Evolutionary conservation across 768 basidiomycete species (phyloP).

Genomic region (Boletus rubropictus): DNA sequence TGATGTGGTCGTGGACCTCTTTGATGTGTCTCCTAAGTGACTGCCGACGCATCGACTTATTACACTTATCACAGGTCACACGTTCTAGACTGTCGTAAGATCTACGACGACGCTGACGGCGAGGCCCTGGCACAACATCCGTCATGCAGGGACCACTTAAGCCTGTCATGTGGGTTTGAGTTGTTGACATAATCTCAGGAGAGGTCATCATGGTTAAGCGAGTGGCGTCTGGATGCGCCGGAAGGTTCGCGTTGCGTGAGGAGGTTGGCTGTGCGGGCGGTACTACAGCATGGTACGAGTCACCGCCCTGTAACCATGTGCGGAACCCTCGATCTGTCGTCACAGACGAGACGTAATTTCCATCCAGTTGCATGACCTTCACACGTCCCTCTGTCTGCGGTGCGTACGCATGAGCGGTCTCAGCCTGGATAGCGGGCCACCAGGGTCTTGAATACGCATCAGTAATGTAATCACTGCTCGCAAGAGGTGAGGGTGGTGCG

Average conservation of each 20-base stretch:
- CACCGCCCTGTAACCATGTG: not conserved
- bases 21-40: slow-evolving; percentile 17
- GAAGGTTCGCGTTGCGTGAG: not conserved
- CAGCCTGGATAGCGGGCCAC: not conserved
- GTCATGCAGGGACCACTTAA: not conserved
- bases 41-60: slow-evolving; percentile 11
- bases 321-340: not conserved
- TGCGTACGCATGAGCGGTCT: not conserved
- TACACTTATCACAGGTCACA: slow-evolving; percentile 7
- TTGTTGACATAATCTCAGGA: not conserved
- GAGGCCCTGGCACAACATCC: slow-evolving; percentile 3
- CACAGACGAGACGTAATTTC: slow-evolving; percentile 14
- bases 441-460: not conserved
- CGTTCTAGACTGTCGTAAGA: not conserved
- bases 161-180: not conserved
- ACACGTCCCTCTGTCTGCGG: not conserved
- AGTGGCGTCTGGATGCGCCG: not conserved
- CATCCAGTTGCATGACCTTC: not conserved
- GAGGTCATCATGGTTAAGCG: not conserved
- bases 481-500: not conserved
- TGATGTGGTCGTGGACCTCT: slow-evolving; percentile 18
- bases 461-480: not conserved
- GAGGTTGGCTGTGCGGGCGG: slow-evolving; percentile 7
- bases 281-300: slow-evolving; percentile 18
- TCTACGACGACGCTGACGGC: slow-evolving; percentile 1